Evolutionary conservation across 1,139 yeast species (phyloP), one percentile per base, ranked within the genome.

Genomic region (Nadsonia commutata): DNA sequence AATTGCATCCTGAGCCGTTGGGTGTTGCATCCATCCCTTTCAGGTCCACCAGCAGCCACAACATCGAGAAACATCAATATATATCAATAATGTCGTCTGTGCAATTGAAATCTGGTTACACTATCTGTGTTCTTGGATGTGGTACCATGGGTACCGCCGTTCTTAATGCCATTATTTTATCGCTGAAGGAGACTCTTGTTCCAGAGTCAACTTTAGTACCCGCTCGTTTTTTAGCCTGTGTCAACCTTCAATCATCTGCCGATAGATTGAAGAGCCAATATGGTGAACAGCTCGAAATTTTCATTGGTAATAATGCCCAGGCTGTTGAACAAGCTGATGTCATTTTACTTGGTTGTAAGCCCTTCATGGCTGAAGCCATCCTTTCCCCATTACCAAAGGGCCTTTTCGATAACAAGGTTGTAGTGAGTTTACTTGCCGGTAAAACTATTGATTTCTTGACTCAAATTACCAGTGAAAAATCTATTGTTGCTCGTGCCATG

Each of bases 131-230:
- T 21, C 70, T 90, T 46, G 99, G 96, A 39, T 78, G 94, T 55
- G 99, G 99, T 46, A 88, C 84, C 45, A 84, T 90, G 90, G 97
- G 98, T 46, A 81, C 93, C 27, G 96, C 98, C n/a, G 85, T 90
- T 40, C 72, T 83, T 37, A 72, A 85, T 16, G 95, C 97, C 18
- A 80, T 88, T 43, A 70, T 74, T 47, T 65, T 67, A 40, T 63
- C 68, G n/a, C 63, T 67, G 40, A 60, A 56, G 39, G 55, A 57
- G 20, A 53, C 54, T 16, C 51, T 55, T 64, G 20, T 38, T 37
- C 56, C 51, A 31, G 50, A 52, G 5, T 50, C 45, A 31, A 65
- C 65, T n/a, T 74, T 77, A n/a, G 66, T 66, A 47, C 97, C 97
- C 23, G 60, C 70, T 33, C 74, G 70, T 55, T 79, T 86, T 58